Evolutionary conservation across 108 stramenopile genomes (phyloP).

Genomic region (Cyclotella baltica): DNA sequence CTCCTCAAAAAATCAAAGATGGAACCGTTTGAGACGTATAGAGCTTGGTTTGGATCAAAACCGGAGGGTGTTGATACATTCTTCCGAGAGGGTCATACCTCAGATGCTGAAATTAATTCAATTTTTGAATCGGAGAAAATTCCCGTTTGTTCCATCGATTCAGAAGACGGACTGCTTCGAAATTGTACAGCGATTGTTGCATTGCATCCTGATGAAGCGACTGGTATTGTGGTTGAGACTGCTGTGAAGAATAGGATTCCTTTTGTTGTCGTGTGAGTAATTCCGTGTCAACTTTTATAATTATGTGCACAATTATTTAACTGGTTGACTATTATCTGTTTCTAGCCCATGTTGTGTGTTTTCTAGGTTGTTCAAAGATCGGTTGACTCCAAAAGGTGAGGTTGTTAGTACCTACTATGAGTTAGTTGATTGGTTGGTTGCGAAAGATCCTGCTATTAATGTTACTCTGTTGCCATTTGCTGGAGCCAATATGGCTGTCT

Average conservation of each 20-base stretch:
- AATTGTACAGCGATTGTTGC: constrained; percentile 74
- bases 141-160: constrained; percentile 45
- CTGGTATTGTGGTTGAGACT: constrained; percentile 74
- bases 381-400: constrained; percentile 23
- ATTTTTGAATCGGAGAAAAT: constrained; percentile 10
- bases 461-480: constrained; percentile 66
- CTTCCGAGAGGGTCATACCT: constrained; percentile 59
- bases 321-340: background rate
- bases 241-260: constrained; percentile 76
- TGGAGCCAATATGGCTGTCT: constrained; percentile 74
- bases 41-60: constrained; percentile 67
- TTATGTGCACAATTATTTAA: background rate
- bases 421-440: constrained; percentile 68
- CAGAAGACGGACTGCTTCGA: constrained; percentile 33
- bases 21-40: constrained; percentile 52
- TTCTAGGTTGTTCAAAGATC: constrained; percentile 71
- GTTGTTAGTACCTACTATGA: constrained; percentile 75
- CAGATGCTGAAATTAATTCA: constrained; percentile 22
- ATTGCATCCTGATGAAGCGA: constrained; percentile 91
- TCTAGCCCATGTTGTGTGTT: constrained; percentile 85
- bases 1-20: constrained; percentile 59
- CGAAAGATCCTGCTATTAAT: constrained; percentile 65
- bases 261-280: constrained; percentile 65
- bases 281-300: background rate
- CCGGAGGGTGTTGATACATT: constrained; percentile 63